Percentiles rank a stretch among this genome's conserved stretches.
Conservation (phyloP, 768 basidiomycete genomes). For the Pleurotus ostreatus region DNA sequence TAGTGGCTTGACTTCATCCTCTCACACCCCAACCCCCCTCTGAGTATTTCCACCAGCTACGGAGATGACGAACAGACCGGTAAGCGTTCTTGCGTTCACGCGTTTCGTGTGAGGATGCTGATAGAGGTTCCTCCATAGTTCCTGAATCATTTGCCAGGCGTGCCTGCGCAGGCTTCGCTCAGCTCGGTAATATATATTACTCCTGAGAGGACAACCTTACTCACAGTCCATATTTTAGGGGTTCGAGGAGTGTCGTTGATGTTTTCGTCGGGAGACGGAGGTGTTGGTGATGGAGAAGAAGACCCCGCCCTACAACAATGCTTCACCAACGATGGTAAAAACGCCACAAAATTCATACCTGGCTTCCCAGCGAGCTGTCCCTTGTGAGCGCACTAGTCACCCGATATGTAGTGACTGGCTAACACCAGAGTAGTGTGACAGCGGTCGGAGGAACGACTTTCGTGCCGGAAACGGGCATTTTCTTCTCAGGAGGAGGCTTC, state of each 20-base stretch:
- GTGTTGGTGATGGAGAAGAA: conserved; percentile 61
- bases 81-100: conserved; percentile 16
- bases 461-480: conserved; percentile 56
- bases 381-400: conserved; percentile 31
- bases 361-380: conserved; percentile 62
- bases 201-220: not conserved
- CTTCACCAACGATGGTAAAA: conserved; percentile 54
- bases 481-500: conserved; percentile 74
- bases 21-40: conserved; percentile 39
- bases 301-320: conserved; percentile 53
- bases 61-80: conserved; percentile 72
- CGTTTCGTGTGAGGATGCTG: too few relatives aligned
- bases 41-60: conserved; percentile 70
- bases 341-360: conserved; percentile 50
- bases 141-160: conserved; percentile 56
- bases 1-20: conserved; percentile 59
- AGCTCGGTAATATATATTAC: conserved; percentile 40
- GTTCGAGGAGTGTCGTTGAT: conserved; percentile 63
- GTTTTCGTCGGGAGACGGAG: conserved; percentile 65
- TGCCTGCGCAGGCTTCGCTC: conserved; percentile 56
- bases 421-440: conserved; percentile 52
- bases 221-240: conserved; percentile 31
- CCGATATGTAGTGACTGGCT: not conserved
- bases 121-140: conserved; percentile 28
- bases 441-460: conserved; percentile 60